These are phyloP conservation scores for Sindora glabra DNA, from an alignment of 306 rosid genomes.

Conservation along the genomic window DNA sequence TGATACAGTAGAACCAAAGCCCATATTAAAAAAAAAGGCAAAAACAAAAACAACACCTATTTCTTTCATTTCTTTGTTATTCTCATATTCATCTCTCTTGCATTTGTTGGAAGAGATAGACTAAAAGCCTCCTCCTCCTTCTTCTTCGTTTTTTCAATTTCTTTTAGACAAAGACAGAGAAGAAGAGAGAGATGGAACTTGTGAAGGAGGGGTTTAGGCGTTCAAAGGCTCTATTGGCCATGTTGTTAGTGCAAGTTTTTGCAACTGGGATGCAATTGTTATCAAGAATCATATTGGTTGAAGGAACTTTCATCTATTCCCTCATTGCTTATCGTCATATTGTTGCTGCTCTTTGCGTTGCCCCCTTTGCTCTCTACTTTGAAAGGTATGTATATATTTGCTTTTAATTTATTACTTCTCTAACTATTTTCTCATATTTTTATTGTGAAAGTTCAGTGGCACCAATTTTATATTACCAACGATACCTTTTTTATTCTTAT, in stretches of 20 bases:
- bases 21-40: too few species aligned
- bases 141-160: neutral
- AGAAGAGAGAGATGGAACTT: neutral
- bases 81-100: neutral
- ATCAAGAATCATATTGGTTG: conserved; percentile 30
- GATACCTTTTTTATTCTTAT: too few species aligned
- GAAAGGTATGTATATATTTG: conserved; percentile 55
- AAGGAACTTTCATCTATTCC: conserved; percentile 52
- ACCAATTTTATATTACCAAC: too few species aligned
- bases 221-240: too few species aligned
- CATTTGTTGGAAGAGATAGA: neutral
- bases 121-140: neutral
- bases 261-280: conserved; percentile 49
- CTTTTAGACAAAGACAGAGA: neutral
- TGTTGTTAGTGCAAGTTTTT: conserved; percentile 47
- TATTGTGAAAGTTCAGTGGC: too few species aligned
- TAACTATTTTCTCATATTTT: too few species aligned
- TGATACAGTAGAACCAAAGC: too few species aligned
- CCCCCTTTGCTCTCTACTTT: conserved; percentile 53
- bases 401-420: neutral
- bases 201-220: too few species aligned
- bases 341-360: conserved; percentile 59
- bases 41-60: too few species aligned
- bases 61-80: neutral
- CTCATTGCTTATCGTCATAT: conserved; percentile 49